Conservation (phyloP, 2,329 filamentous ascomycete species). For the Pleoardoris graminearum region DNA sequence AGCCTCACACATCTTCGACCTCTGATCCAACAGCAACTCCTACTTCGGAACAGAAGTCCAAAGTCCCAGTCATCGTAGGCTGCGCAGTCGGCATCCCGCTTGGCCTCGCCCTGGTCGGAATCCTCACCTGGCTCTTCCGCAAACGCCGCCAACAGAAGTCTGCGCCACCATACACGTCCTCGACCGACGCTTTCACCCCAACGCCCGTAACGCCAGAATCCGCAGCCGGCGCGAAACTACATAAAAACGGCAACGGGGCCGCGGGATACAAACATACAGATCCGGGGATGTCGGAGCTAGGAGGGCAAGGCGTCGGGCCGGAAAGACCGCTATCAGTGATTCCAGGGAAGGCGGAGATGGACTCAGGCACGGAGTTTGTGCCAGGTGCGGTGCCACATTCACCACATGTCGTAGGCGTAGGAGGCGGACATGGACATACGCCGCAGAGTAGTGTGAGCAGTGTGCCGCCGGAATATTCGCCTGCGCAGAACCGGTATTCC, state of each 20-base stretch:
- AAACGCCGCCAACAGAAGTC: conserved; percentile 32
- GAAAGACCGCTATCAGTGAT: conserved; percentile 32
- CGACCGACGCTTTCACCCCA: conserved; percentile 17
- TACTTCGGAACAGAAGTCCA: conserved; percentile 11
- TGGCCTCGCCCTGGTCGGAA: conserved; percentile 33
- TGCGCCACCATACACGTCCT: conserved; percentile 15
- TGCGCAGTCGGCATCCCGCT: conserved; percentile 44
- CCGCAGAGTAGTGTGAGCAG: no score
- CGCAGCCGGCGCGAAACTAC: conserved; percentile 26
- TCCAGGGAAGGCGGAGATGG: conserved; percentile 36
- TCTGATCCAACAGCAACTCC: no score
- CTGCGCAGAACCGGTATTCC: no score
- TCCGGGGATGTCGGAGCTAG: conserved; percentile 32
- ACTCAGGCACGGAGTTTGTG: conserved; percentile 31
- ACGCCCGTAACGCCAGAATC: conserved; percentile 22
- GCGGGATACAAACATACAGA: conserved; percentile 19
- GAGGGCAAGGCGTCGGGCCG: conserved; percentile 30
- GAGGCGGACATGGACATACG: conserved; percentile 5
- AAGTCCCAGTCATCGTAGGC: conserved; percentile 39
- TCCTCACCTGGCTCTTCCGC: conserved; percentile 38
- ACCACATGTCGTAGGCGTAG: conserved; percentile 37
- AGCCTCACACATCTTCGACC: no score
- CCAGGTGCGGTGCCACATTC: conserved; percentile 28
- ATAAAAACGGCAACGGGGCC: conserved; percentile 13
- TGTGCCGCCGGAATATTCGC: no score